Evolutionary conservation across 306 rosid genomes (phyloP), one percentile per base, ranked within the genome.

Genomic region (Lotus japonicus): DNA sequence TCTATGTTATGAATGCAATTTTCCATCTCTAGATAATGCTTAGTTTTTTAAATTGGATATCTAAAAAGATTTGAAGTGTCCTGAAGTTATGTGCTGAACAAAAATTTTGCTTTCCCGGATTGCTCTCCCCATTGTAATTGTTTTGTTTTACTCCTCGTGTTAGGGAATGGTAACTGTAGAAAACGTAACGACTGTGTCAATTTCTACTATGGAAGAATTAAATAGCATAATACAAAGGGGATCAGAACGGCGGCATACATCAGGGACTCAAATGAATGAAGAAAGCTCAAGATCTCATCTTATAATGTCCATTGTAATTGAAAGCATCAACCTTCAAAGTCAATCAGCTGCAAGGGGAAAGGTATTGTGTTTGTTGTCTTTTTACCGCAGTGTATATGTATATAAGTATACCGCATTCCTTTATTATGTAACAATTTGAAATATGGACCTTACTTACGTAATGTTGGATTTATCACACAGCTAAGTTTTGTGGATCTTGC

Each of bases 401-500:
- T 50, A 33, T 18, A 8, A 63, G 23, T 21, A 35, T 44, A 23
- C 33, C 60, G 16, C 7, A 39, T 49, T 60, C 12, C 26, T 41
- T 51, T 73, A 65, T 14, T 6, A 43, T 38, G 36, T 2, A 33
- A 35, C 46, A 15, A 33, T 63, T 64, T 52, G 50, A 65, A 60
- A 66, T 58, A 18, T 55, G 58, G 43, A 4, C 28, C 58, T 55
- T 33, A 55, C 14, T 2, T 50, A 36, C 39, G n/a, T 56, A 19
- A 45, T 17, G 38, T 68, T n/a, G 62, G 43, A 82, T 51, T 54
- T 70, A 6, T 53, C 41, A 33, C 77, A 70, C 80, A 90, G 97
- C 75, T 95, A 71, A 95, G 99, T 80, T 95, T 95, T 77, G 99
- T 95, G 68, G 99, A 95, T 78, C 99, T 95, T 66, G 99, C 97